phyloP scores from a whole-genome alignment of 352 stramenopile genomes.

The Phytophthora sojae region DNA sequence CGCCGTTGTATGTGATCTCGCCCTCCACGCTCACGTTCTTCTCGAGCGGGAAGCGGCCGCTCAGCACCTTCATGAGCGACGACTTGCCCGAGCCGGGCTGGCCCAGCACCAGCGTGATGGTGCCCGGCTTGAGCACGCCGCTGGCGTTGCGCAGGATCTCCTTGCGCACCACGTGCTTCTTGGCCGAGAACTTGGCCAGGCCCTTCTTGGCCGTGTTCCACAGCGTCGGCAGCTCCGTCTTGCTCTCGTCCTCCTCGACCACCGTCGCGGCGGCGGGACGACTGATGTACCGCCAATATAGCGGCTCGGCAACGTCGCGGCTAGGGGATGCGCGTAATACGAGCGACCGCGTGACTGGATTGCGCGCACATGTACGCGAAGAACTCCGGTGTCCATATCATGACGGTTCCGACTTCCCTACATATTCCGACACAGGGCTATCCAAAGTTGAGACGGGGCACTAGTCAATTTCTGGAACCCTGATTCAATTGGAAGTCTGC shows the following conservation, averaged over 20 bases:
- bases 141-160: constrained; percentile 56
- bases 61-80: constrained; percentile 38
- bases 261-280: constrained; percentile 19
- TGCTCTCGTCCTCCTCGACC: constrained; percentile 26
- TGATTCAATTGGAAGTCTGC: too few relatives aligned
- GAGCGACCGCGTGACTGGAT: constrained; percentile 3
- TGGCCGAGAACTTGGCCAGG: constrained; percentile 36
- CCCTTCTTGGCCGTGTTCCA: constrained; percentile 48
- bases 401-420: too few relatives aligned
- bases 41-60: constrained; percentile 49
- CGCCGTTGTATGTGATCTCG: constrained; percentile 60
- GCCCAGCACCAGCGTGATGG: constrained; percentile 33
- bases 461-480: too few relatives aligned
- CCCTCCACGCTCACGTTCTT: constrained; percentile 49
- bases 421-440: too few relatives aligned
- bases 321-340: constrained; percentile 10
- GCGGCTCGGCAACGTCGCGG: constrained; percentile 5
- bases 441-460: too few relatives aligned
- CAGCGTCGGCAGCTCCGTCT: constrained; percentile 49
- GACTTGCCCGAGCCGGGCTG: constrained; percentile 38
- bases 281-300: constrained; percentile 5
- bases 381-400: constrained; percentile 9
- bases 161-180: constrained; percentile 53
- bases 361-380: constrained; percentile 29
- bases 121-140: constrained; percentile 53